Conservation (phyloP, 257 asterid genomes). For the Fraxinus excelsior region DNA sequence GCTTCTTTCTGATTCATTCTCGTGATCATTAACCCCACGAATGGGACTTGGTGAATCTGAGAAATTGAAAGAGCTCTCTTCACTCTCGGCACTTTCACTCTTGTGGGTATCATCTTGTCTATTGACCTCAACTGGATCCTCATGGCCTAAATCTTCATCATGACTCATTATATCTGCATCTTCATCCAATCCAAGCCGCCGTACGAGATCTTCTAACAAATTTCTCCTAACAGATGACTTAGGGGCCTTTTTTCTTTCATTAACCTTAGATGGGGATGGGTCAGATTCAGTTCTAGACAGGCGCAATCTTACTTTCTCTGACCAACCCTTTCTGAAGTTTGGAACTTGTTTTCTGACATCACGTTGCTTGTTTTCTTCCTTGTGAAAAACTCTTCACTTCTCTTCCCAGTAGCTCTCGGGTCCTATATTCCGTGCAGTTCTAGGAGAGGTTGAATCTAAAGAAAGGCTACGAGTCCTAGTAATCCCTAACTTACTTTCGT, state of each 20-base stretch:
- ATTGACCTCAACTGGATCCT: constrained; percentile 29
- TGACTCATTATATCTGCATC: constrained; percentile 26
- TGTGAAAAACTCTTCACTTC: constrained; percentile 78
- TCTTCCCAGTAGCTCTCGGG: constrained; percentile 93
- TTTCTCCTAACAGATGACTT: constrained; percentile 65
- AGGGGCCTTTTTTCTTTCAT: constrained; percentile 34
- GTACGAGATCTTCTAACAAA: constrained; percentile 65
- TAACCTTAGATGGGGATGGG: constrained; percentile 52
- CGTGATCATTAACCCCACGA: constrained; percentile 39
- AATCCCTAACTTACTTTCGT: constrained; percentile 43
- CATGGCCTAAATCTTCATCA: constrained; percentile 36
- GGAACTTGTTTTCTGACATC: constrained; percentile 34
- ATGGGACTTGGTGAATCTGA: constrained; percentile 54
- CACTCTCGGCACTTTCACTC: constrained; percentile 40
- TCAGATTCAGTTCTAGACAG: constrained; percentile 69
- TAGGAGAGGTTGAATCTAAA: constrained; percentile 61
- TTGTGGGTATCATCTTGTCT: constrained; percentile 23
- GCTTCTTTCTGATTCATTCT: constrained; percentile 50
- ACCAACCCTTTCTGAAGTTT: constrained; percentile 55
- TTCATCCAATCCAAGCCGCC: constrained; percentile 64
- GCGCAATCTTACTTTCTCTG: constrained; percentile 56
- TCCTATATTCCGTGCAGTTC: constrained; percentile 49
- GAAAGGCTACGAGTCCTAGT: constrained; percentile 62
- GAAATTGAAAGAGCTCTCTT: constrained; percentile 46
- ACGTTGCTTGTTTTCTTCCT: constrained; percentile 52